Base-by-base conservation (phyloP, 805 yeast genomes). In the Yarrowia sp. region DNA sequence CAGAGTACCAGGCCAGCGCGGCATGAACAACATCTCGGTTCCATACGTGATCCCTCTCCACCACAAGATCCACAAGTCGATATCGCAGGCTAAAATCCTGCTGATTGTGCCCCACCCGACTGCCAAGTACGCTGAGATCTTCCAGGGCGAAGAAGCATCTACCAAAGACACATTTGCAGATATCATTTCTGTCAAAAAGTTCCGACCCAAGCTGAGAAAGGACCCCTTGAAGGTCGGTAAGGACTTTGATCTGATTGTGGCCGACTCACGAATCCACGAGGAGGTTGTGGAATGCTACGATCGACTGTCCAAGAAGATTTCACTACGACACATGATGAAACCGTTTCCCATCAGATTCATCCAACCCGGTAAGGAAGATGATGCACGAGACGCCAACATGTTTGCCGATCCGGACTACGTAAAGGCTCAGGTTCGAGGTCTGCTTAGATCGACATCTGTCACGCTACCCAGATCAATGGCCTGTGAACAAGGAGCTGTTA, bases 61-160 rank as follows among this genome's bases (percentile, higher is more conserved):
- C 15, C 69, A 71, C 39, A 36, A 67, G 36, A 38, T 68, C 32
- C 65, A 66, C 38, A 66, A 66, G 50, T 51, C 67, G n/a, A 43
- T 66, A 14, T 66, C 64, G 15, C 66, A 62, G 43, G 36, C 55
- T 7, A 64, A 66, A 15, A 67, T 67, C 17, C 65, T 68, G 41
- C 77, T 90, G 17, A 80, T 90, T 13, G 87, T 93, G 8, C 89
- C 87, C 68, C 95, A 90, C 71, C 92, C 93, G 0, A 83, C 87
- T 5, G 77, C 82, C 4, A 78, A 80, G 7, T 89, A 84, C 70
- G 78, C 85, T 39, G 78, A 77, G 10, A 78, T 80, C 4, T 72
- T 89, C 5, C 77, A 79, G 7, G 76, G 81, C 65, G 43, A 43
- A 2, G 84, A 79, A 15, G 77, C 84, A 1, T 79, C 82, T 1